Evolutionary conservation across 768 basidiomycete genomes (phyloP), one percentile per base, ranked within the genome.

Genomic region (Cystofilobasidium bisporidii): DNA sequence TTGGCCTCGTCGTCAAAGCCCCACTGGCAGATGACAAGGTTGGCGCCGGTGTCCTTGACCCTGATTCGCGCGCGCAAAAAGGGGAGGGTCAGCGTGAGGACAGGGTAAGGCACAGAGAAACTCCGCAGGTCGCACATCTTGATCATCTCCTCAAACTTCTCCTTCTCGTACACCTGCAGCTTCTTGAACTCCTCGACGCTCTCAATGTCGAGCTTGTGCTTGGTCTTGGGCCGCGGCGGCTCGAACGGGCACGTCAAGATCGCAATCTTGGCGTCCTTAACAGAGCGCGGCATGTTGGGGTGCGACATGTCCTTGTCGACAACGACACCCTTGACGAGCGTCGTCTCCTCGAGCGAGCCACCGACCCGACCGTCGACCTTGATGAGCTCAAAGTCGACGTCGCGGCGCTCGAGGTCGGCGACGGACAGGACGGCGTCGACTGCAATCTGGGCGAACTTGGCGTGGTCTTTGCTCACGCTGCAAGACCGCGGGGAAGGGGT

Each of bases 271-370:
- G 96, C 96, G 76, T 98, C 89, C 71, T 82, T 83, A 72, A 99
- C 86, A 41, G 80, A 81, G 67, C 83, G 85, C 12, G 94, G 94
- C 96, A 99, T 99, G 78, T 96, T 91, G 5, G 94, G 88, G 75
- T 99, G 96, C 17, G 92, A 97, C 88, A 99, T 94, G 79, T 99
- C 94, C 79, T 99, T 99, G 85, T 99, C 96, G 76, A 99, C 84
- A 73, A 99, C 89, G 50, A 99, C 96, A 72, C 96, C 96, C 73
- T 88, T 88, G 81, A 99, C 94, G 72, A 99, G 83, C 50, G 84
- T 85, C 10, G 91, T 98, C 79, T 99, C 96, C 12, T 89, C 91
- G 45, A 99, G 83, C 14, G 92, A 90, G 45, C 96, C 96, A 56
- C 96, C 96, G 71, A 98, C 94, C 80, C 98, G 98, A 75, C 94